These are phyloP conservation scores for Crassisporium funariophilum DNA, from an alignment of 768 basidiomycete species.

Conservation along the genomic window DNA sequence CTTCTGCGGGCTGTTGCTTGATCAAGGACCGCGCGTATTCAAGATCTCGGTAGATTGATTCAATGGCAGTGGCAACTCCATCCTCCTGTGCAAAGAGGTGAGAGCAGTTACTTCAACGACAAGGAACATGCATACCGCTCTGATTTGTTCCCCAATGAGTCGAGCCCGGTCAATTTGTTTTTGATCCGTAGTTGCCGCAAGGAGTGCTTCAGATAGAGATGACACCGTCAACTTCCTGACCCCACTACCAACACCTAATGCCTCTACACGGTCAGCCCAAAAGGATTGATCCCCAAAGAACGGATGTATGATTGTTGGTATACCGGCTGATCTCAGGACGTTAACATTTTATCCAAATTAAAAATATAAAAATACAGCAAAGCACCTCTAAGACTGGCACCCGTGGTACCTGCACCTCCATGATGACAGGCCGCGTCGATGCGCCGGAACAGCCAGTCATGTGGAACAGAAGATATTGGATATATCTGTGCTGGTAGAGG, in stretches of 20 bases:
- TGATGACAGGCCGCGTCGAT: constrained; percentile 99
- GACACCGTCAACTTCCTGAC: constrained; percentile 88
- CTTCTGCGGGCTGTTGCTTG: constrained; percentile 52
- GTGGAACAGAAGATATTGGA: constrained; percentile 83
- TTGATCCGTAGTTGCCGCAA: constrained; percentile 79
- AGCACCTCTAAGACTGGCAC: constrained; percentile 88
- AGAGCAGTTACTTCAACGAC: background rate
- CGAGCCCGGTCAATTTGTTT: constrained; percentile 90
- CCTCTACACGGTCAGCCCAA: constrained; percentile 98
- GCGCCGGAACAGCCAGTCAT: constrained; percentile 93
- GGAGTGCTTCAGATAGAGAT: constrained; percentile 74
- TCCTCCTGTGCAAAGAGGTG: constrained; percentile 66
- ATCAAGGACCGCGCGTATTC: constrained; percentile 92
- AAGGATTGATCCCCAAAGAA: constrained; percentile 99
- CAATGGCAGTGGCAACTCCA: constrained; percentile 91
- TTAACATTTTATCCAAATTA: constrained; percentile 4
- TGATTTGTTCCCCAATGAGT: constrained; percentile 83
- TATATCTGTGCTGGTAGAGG: constrained; percentile 81
- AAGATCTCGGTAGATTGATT: constrained; percentile 93
- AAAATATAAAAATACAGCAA: background rate
- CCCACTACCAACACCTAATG: constrained; percentile 86
- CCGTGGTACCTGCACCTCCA: constrained; percentile 95
- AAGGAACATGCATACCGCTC: constrained; percentile 52
- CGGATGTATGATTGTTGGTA: constrained; percentile 94
- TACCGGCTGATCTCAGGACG: constrained; percentile 66